These are phyloP conservation scores for Picea sitchensis DNA, from an alignment of 75 land plant genomes.

Conservation along the genomic window DNA sequence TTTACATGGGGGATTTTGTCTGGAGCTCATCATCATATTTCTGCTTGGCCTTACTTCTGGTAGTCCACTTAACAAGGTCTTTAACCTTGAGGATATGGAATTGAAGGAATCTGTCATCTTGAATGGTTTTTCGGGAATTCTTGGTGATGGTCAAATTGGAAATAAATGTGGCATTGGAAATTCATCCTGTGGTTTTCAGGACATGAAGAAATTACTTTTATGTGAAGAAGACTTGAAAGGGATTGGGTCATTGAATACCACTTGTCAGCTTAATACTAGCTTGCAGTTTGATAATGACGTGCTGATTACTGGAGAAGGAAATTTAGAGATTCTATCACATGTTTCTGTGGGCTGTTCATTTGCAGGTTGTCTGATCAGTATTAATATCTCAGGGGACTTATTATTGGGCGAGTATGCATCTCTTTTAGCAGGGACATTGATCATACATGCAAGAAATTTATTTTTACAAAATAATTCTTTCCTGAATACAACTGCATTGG, in stretches of 20 bases:
- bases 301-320: slow-evolving; percentile 58
- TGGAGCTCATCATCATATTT: slow-evolving; percentile 4
- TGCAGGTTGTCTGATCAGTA: slow-evolving; percentile 58
- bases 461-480: slow-evolving; percentile 40
- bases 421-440: slow-evolving; percentile 62
- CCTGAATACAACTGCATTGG: slow-evolving; percentile 64
- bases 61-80: not conserved
- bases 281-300: slow-evolving; percentile 47
- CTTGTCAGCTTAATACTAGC: slow-evolving; percentile 50
- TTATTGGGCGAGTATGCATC: slow-evolving; percentile 44
- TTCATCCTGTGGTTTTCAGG: slow-evolving; percentile 2
- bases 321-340: slow-evolving; percentile 52
- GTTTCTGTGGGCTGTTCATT: slow-evolving; percentile 52
- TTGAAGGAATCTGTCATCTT: slow-evolving; percentile 4
- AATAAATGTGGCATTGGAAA: not conserved
- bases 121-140: not conserved
- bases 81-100: slow-evolving; percentile 2
- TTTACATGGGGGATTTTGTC: slow-evolving; percentile 10
- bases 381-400: slow-evolving; percentile 68
- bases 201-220: slow-evolving; percentile 13
- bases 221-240: slow-evolving; percentile 74
- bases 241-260: slow-evolving; percentile 68
- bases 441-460: slow-evolving; percentile 48
- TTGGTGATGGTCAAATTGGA: not conserved
- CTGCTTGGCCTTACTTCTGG: not conserved